Evolutionary conservation across 2,329 filamentous ascomycete species (phyloP).

Genomic region (Neonectria punicea): DNA sequence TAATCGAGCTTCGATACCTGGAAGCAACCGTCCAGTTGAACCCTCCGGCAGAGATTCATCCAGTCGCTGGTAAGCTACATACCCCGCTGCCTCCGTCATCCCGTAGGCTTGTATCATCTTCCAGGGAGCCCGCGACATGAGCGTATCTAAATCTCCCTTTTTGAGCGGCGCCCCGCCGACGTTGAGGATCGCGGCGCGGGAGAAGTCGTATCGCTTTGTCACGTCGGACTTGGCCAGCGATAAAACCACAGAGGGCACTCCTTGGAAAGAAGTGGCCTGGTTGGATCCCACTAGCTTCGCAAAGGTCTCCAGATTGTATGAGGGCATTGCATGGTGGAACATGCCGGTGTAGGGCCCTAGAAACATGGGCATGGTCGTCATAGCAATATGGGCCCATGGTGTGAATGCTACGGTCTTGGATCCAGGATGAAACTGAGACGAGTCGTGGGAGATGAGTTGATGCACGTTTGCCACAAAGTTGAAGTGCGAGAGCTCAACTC

Average conservation of each 20-base stretch:
- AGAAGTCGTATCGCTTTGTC: constrained; percentile 50
- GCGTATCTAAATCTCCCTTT: constrained; percentile 45
- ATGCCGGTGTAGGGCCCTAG: constrained; percentile 56
- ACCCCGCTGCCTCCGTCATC: constrained; percentile 57
- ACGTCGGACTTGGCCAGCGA: constrained; percentile 50
- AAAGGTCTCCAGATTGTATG: constrained; percentile 50
- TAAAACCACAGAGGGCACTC: constrained; percentile 52
- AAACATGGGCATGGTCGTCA: constrained; percentile 57
- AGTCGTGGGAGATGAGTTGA: constrained; percentile 52
- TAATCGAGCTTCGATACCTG: constrained; percentile 52
- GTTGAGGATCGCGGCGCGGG: constrained; percentile 49
- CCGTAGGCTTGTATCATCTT: constrained; percentile 55
- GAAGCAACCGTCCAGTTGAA: constrained; percentile 50
- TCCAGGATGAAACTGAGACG: constrained; percentile 47
- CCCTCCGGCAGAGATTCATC: constrained; percentile 47
- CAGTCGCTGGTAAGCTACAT: constrained; percentile 53
- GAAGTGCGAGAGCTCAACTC: constrained; percentile 79
- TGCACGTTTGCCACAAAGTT: constrained; percentile 76
- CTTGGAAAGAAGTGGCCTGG: constrained; percentile 52
- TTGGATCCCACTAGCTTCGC: constrained; percentile 48
- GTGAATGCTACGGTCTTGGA: constrained; percentile 54
- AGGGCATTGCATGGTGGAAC: constrained; percentile 56
- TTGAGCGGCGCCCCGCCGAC: constrained; percentile 51
- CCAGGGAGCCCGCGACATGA: constrained; percentile 49
- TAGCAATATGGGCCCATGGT: constrained; percentile 56